Percentiles rank a stretch among this genome's conserved stretches.
Evolutionary conservation across 169 alveolate genomes (phyloP).

Genomic region (Plasmodium knowlesi): DNA sequence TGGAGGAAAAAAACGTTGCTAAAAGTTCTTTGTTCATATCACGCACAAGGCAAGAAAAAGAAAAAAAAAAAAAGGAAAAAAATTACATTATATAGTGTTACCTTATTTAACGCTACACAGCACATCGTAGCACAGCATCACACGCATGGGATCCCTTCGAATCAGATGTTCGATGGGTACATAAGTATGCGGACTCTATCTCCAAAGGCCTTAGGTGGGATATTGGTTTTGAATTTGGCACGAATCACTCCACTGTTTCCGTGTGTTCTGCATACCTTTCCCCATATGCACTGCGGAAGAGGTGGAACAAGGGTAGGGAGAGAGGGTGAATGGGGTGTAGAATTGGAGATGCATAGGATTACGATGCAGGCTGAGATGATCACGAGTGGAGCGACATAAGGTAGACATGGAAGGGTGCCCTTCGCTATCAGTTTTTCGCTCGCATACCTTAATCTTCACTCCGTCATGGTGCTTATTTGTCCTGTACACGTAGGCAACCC

Average conservation of each 20-base stretch:
- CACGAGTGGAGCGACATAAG: background rate
- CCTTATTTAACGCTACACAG: background rate
- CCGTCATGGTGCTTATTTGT: slow-evolving; percentile 93
- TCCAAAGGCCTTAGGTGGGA: slow-evolving; percentile 98
- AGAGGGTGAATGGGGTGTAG: too few species aligned
- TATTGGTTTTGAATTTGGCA: slow-evolving; percentile 95
- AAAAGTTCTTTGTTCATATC: background rate
- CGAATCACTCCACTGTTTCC: slow-evolving; percentile 98
- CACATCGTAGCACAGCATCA: background rate
- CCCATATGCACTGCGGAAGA: slow-evolving; percentile 92
- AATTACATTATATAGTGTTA: background rate
- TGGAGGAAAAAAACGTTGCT: background rate
- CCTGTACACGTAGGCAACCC: slow-evolving; percentile 97
- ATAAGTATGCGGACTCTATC: slow-evolving; percentile 96
- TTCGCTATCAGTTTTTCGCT: background rate
- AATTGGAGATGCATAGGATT: too few species aligned
- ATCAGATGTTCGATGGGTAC: slow-evolving; percentile 94
- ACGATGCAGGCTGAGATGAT: too few species aligned
- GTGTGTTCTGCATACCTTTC: slow-evolving; percentile 96
- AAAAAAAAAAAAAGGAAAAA: background rate
- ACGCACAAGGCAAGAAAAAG: background rate
- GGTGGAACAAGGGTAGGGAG: background rate
- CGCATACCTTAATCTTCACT: slow-evolving; percentile 92
- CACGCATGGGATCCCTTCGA: background rate
- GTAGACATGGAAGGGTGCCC: background rate